Base-by-base conservation (phyloP, 345 rosid species). In the Turritis glabra region DNA sequence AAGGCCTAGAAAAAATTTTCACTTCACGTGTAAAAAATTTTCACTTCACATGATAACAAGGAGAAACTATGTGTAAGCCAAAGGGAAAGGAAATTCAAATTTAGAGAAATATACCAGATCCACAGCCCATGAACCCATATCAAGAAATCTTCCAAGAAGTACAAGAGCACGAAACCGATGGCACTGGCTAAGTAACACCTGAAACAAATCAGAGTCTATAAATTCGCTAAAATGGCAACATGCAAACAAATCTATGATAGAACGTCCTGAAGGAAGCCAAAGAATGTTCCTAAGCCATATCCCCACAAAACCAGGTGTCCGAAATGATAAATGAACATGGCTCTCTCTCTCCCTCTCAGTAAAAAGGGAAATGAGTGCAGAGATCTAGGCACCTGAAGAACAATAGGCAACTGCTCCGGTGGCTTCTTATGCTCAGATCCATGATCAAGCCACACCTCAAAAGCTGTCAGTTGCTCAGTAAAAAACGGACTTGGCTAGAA, bases 41-140 rank as follows among this genome's bases (percentile, higher is more conserved):
- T n/a, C 25, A 62, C n/a, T 62, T 69, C 5, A 67, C 62, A 38
- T 27, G 73, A 68, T 67, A 78, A 52, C 64, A 59, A 66, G 52
- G 52, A 77, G 23, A 72, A 57, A 33, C 61, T 72, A 37, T 57
- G 41, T 43, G 53, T 66, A 41, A 66, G 25, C 67, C 47, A 27
- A 64, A 56, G 47, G 64, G 58, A 58, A 59, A 41, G n/a, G 7
- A 59, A 51, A 41, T 57, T 38, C 71, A 69, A 48, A 55, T 64
- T 13, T 48, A 47, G 35, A 38, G 54, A 77, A 47, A 57, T 72
- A 66, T 85, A 92, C 99, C 96, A 90, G 88, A 83, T 92, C 96
- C 74, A 96, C 99, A 18, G 99, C 99, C 99, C 99, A 96, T 27
- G 91, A 87, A 74, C 99, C 99, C 99, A 96, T 96, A 83, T 96